Percentiles rank a stretch among this genome's conserved stretches.
Conservation (phyloP, 2,329 filamentous ascomycete genomes). For the Coniella vitis region DNA sequence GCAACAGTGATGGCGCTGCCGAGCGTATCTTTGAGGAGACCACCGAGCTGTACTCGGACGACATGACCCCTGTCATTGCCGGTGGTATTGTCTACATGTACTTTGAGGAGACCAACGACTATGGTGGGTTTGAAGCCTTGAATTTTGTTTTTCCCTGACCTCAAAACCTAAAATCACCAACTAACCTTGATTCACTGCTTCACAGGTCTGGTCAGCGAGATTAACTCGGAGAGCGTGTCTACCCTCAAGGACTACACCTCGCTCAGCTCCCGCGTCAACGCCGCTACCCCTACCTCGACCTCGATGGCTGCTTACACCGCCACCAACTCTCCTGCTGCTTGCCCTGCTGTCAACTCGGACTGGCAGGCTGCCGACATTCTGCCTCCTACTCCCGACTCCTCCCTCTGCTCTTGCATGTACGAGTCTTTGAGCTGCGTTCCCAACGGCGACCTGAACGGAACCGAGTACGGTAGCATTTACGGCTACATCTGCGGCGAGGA, state of each 20-base stretch:
- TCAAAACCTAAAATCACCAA: not conserved
- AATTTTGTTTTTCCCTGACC: no score
- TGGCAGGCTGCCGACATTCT: slow-evolving; percentile 70
- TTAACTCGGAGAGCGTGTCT: slow-evolving; percentile 48
- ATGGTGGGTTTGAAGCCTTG: slow-evolving; percentile 8
- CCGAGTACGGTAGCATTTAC: slow-evolving; percentile 64
- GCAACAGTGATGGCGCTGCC: slow-evolving; percentile 62
- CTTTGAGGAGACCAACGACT: slow-evolving; percentile 79
- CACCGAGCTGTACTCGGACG: slow-evolving; percentile 64
- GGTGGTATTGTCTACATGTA: slow-evolving; percentile 99
- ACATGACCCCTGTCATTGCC: slow-evolving; percentile 86
- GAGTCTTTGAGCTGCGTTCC: slow-evolving; percentile 65
- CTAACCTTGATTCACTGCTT: slow-evolving; percentile 1
- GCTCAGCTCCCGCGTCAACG: slow-evolving; percentile 63
- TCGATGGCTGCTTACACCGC: slow-evolving; percentile 62
- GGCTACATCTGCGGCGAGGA: slow-evolving; percentile 60
- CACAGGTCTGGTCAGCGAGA: slow-evolving; percentile 59
- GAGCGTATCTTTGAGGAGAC: slow-evolving; percentile 83
- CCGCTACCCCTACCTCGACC: slow-evolving; percentile 59
- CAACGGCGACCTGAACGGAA: slow-evolving; percentile 45
- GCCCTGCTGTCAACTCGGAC: slow-evolving; percentile 56
- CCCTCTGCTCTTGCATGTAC: slow-evolving; percentile 83
- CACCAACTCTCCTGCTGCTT: slow-evolving; percentile 63
- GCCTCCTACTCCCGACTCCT: slow-evolving; percentile 71
- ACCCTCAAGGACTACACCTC: slow-evolving; percentile 69